Percentiles rank a stretch among this genome's conserved stretches.
Conservation (phyloP, 2,329 filamentous ascomycete genomes). For the Bisporella sp. region DNA sequence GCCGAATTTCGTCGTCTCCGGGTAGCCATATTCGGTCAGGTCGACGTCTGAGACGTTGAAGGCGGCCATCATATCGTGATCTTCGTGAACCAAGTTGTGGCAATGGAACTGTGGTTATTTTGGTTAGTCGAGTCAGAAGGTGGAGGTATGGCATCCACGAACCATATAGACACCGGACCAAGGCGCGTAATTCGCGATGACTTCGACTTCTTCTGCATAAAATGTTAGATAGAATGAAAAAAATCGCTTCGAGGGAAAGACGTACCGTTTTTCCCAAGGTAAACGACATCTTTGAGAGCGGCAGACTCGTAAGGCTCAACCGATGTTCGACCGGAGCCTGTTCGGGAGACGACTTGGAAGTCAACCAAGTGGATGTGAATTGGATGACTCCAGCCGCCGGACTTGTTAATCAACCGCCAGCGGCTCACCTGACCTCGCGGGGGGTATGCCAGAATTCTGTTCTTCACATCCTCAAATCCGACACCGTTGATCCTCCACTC, state of each 20-base stretch:
- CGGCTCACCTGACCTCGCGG: slow-evolving; percentile 39
- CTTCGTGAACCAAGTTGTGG: slow-evolving; percentile 27
- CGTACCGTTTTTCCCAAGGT: slow-evolving; percentile 36
- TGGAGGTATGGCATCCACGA: no score
- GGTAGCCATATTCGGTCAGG: slow-evolving; percentile 11
- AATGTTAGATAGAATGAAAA: background rate
- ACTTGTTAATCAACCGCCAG: slow-evolving; percentile 22
- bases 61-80: slow-evolving; percentile 27
- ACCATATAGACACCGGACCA: slow-evolving; percentile 44
- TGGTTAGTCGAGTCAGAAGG: no score
- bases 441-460: slow-evolving; percentile 42
- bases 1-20: slow-evolving; percentile 14
- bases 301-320: slow-evolving; percentile 42
- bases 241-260: background rate
- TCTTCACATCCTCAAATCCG: slow-evolving; percentile 37
- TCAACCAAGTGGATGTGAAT: slow-evolving; percentile 53
- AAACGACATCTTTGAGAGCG: slow-evolving; percentile 51
- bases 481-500: slow-evolving; percentile 47
- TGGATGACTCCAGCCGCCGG: slow-evolving; percentile 16
- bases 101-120: slow-evolving; percentile 26
- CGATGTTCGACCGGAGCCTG: slow-evolving; percentile 28
- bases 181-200: slow-evolving; percentile 44
- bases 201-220: slow-evolving; percentile 37
- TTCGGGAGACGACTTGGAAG: slow-evolving; percentile 45
- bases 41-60: slow-evolving; percentile 19